Base-by-base conservation (phyloP, 2,329 filamentous ascomycete species). In the Neonectria faginata region DNA sequence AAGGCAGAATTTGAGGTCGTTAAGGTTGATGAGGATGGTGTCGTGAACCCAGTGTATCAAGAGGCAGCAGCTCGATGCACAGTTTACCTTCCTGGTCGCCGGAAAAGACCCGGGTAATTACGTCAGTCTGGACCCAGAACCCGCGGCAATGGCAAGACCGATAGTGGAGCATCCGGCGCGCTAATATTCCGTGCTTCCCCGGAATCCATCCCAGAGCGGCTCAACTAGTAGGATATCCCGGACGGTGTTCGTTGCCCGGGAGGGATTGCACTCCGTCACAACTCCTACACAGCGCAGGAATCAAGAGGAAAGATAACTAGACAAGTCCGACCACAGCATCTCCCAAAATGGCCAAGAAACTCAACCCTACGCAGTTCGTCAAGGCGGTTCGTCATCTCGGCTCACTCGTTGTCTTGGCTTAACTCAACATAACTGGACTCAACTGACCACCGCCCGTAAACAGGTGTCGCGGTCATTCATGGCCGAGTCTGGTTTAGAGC, bases 391-490 rank as follows among this genome's bases (percentile, higher is more conserved):
- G 71, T 73, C 18, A 33, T 33, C 11, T 22, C 50, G 8, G n/a
- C 12, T 6, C n/a, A 8, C 7, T 2, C 10, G 0, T 1, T 0
- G 1, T 1, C 4, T 2, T 16, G 4, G 0, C 0, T 22, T 12
- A 0, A 5, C 12, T 10, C 16, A 2, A 14, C 18, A 2, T 14
- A 1, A 25, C 27, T 8, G 5, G 41, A 25, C 29, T 18, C n/a
- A 25, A 20, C 31, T 62, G 10, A 74, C 27, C 2, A 0, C 3
- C 16, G 16, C 22, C 4, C 8, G 11, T 5, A n/a, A 11, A 10
- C 63, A 96, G 93, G 93, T 97, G 51, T 87, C 93, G 83, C 91
- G 92, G 77, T 94, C 92, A 2, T 97, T 97, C 79, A 88, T 92
- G 82, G 87, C 88, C 70, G 92, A 93, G 68, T 97, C 94, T 5